Percentiles rank a stretch among this genome's conserved stretches.
These are phyloP conservation scores for Santalum album DNA, from an alignment of 164 flowering plant species.

Conservation along the genomic window DNA sequence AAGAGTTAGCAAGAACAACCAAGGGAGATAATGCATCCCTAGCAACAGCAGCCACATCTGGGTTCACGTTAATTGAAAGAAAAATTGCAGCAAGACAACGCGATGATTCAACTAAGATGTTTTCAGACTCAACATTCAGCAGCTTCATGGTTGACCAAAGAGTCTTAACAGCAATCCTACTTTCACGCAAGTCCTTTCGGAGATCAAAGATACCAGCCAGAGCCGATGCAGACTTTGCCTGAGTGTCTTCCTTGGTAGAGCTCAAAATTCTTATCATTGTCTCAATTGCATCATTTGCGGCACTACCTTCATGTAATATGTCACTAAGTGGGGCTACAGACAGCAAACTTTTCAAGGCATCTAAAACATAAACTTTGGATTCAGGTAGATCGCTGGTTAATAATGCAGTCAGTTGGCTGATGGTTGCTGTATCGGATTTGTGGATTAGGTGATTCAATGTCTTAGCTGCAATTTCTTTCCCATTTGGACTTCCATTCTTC, in stretches of 20 bases:
- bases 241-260: slow-evolving; percentile 83
- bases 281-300: slow-evolving; percentile 94
- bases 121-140: slow-evolving; percentile 61
- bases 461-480: slow-evolving; percentile 91
- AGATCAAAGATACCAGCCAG: slow-evolving; percentile 71
- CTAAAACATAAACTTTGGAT: slow-evolving; percentile 87
- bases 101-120: slow-evolving; percentile 53
- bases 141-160: slow-evolving; percentile 61
- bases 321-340: slow-evolving; percentile 75
- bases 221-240: slow-evolving; percentile 81
- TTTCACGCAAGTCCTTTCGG: slow-evolving; percentile 90
- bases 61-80: slow-evolving; percentile 74
- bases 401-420: slow-evolving; percentile 88
- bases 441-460: slow-evolving; percentile 91
- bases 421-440: slow-evolving; percentile 95
- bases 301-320: slow-evolving; percentile 82
- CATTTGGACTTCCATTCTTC: slow-evolving; percentile 88
- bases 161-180: slow-evolving; percentile 68
- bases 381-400: slow-evolving; percentile 91
- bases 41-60: slow-evolving; percentile 73
- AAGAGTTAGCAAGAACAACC: slow-evolving; percentile 61
- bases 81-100: slow-evolving; percentile 90
- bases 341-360: slow-evolving; percentile 86
- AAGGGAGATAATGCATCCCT: slow-evolving; percentile 62
- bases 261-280: slow-evolving; percentile 79